A percentile compares a stretch with the other conserved stretches of the same genome.
Conservation (phyloP, 805 yeast genomes). For the Tanozyma kutaoensis region DNA sequence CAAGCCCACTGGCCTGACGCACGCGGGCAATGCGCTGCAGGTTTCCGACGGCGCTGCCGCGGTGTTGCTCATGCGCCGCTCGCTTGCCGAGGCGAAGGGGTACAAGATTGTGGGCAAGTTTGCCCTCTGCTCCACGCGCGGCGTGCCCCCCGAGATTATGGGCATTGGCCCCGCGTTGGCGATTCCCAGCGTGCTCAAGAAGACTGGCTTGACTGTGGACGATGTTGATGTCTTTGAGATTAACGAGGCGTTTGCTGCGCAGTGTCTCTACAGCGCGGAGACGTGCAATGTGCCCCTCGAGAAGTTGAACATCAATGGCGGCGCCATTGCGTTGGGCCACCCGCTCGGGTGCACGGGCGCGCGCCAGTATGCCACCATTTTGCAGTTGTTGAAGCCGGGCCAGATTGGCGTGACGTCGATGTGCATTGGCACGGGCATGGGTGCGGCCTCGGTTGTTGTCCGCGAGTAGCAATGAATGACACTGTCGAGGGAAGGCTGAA, state of each 20-base stretch:
- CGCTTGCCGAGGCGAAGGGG: conserved; percentile 63
- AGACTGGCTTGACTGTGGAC: conserved; percentile 40
- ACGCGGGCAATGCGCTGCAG: conserved; percentile 96
- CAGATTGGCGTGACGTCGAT: conserved; percentile 86
- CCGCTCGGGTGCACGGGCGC: conserved; percentile 40
- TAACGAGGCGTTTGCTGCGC: conserved; percentile 96
- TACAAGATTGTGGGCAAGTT: conserved; percentile 70
- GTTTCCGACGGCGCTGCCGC: conserved; percentile 94
- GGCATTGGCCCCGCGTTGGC: conserved; percentile 97
- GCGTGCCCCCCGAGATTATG: conserved; percentile 96
- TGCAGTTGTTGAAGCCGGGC: conserved; percentile 67
- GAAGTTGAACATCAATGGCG: conserved; percentile 13
- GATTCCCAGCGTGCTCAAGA: conserved; percentile 69
- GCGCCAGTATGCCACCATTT: conserved; percentile 80
- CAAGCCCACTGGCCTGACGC: conserved; percentile 70
- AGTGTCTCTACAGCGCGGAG: conserved; percentile 66
- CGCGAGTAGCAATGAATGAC: too few relatives aligned
- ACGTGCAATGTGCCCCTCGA: conserved; percentile 51
- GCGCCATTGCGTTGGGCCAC: conserved; percentile 3
- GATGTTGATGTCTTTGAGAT: conserved; percentile 76
- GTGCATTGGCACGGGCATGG: conserved; percentile 99
- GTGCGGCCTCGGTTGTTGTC: conserved; percentile 82
- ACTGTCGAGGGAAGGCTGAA: too few relatives aligned
- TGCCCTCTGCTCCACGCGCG: conserved; percentile 67
- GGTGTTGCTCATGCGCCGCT: conserved; percentile 72